Evolutionary conservation across 176 grass and related monocot species (phyloP).

Genomic region (Echinochloa phyllopogon): DNA sequence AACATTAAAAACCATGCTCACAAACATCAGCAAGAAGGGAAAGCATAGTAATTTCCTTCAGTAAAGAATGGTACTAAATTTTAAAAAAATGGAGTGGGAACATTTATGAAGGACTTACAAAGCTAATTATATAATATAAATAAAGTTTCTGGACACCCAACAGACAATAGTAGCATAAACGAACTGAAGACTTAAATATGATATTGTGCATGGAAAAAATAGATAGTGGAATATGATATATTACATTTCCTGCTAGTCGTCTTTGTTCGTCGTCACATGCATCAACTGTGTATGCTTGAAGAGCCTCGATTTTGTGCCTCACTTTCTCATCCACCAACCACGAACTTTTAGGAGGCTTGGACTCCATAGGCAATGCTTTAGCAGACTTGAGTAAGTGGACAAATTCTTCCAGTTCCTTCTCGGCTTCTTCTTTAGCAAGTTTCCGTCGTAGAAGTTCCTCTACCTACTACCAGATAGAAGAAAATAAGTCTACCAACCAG

Average conservation of each 20-base stretch:
- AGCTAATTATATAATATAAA: slow-evolving; percentile 1
- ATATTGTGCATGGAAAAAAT: slow-evolving; percentile 41
- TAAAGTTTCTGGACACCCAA: neutral
- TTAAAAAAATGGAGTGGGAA: neutral
- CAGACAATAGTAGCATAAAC: neutral
- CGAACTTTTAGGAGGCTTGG: slow-evolving; percentile 78
- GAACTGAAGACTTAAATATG: neutral
- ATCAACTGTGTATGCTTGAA: slow-evolving; percentile 81
- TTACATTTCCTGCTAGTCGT: slow-evolving; percentile 87
- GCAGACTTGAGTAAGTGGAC: slow-evolving; percentile 73
- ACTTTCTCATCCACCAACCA: slow-evolving; percentile 81
- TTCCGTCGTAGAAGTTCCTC: slow-evolving; percentile 84
- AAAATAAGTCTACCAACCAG: slow-evolving; percentile 41
- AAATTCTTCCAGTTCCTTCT: slow-evolving; percentile 95
- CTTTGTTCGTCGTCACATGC: slow-evolving; percentile 69
- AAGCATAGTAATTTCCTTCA: slow-evolving; percentile 24
- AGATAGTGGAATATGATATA: slow-evolving; percentile 37
- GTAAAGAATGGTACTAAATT: neutral
- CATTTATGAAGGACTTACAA: slow-evolving; percentile 4
- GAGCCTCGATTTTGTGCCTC: slow-evolving; percentile 73
- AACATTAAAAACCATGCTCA: slow-evolving; percentile 38
- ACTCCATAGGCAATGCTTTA: slow-evolving; percentile 67
- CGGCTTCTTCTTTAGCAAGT: slow-evolving; percentile 67
- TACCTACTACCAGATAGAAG: slow-evolving; percentile 78
- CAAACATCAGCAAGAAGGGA: slow-evolving; percentile 22